Base-by-base conservation (phyloP, 352 stramenopile genomes). In the Globisporangium spinosum region DNA sequence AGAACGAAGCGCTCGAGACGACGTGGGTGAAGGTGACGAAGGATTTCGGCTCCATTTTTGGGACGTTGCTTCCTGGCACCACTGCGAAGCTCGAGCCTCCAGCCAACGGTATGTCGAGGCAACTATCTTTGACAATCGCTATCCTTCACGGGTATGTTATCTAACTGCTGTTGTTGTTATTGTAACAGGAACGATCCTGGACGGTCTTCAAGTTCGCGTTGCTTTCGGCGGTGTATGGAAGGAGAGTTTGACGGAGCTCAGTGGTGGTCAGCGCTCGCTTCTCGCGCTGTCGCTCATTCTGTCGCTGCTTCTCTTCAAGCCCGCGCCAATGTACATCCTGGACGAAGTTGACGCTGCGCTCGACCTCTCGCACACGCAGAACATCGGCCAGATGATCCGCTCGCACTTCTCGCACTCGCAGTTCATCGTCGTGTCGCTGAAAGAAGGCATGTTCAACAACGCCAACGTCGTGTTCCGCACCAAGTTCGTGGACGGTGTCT, bases 401-500 rank as follows among this genome's bases (percentile, higher is more conserved):
- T 98, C 97, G 35, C 98, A 99, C 78, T 99, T 99, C 77, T 98
- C 91, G 35, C 89, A 99, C 72, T 99, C 96, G 70, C 98, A 99
- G 79, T 99, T 99, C 78, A 99, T 99, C 72, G 97, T 99, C 62
- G 98, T 99, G 22, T 99, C 95, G 32, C 80, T 99, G 22, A 99
- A 99, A 79, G 98, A 99, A 83, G 98, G 98, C 55, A 99, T 99
- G 98, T 99, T 99, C 85, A 99, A 99, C 84, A 99, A 99, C 76
- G 98, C 98, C 12, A 99, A 99, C 79, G 98, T 99, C 6, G 98
- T 99, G 59, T 99, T 99, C 85, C 87, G 97, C 58, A 99, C 98
- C 34, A 99, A 99, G 79, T 99, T 99, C 71, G 97, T 99, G n/a
- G 98, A 99, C 76, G 98, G 98, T 35, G 92, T 99, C 43, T 99